Evolutionary conservation across 2,329 filamentous ascomycete species (phyloP), one percentile per base, ranked within the genome.

Genomic region (Zopfia rhizophila): DNA sequence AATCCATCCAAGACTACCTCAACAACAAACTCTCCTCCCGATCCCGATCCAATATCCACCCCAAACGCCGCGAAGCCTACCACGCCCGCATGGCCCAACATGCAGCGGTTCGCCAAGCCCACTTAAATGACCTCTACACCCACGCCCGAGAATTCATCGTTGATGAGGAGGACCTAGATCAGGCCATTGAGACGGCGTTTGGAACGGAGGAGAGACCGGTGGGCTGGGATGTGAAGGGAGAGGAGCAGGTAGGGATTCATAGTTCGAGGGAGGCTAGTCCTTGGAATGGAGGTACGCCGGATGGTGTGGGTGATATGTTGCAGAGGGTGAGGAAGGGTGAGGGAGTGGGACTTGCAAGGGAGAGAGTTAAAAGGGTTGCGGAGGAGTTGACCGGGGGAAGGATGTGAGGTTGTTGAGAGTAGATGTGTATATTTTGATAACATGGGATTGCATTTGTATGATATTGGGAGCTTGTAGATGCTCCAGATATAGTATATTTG

Each of bases 131-230:
- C 47, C 82, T 99, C 10, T 99, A 99, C 75, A 89, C 94, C 75
- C 89, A 91, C 60, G 91, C 94, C 4, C 83, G 88, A 18, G 78
- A 84, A 27, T 99, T 97, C 75, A 97, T 99, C 66, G 86, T 91
- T 13, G 86, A 82, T 17, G 91, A 96, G 69, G 75, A 81, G 38
- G 87, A 96, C 69, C 82, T 99, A 23, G 82, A 89, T 58, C 78
- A 78, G 12, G 82, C 85, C 55, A 86, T 97, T 45, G 88, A 95
- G 16, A 75, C 80, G 53, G 79, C 87, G n/a, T 99, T 97, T 74
- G 81, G 84, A 12, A 83, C 85, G 18, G 79, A 83, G 5, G 72
- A 75, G 18, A 43, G 62, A 5, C 76, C 69, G 48, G 56, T 79
- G 55, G 60, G 75, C 74, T 66, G 73, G 62, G 44, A 65, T 36